These are phyloP conservation scores for Boletus pseudo-olivaceus DNA, from an alignment of 768 basidiomycete genomes.

Conservation along the genomic window DNA sequence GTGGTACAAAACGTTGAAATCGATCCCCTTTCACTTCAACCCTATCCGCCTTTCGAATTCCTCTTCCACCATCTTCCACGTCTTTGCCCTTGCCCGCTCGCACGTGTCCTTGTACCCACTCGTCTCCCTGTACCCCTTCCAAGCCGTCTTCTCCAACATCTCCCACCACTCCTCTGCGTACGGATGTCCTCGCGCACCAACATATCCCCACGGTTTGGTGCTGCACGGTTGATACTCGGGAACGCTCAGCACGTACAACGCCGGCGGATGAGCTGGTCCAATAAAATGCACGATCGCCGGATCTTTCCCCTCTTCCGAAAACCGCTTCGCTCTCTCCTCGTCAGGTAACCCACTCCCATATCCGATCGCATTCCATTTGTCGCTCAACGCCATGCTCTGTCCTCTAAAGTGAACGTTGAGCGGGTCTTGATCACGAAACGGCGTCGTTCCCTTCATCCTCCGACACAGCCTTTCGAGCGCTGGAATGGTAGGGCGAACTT, in stretches of 20 bases:
- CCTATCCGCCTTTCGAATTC: too few species aligned
- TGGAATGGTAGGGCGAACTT: conserved; percentile 25
- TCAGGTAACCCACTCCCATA: conserved; percentile 41
- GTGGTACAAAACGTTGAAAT: too few species aligned
- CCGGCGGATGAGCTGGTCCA: conserved; percentile 40
- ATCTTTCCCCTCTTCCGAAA: conserved; percentile 34
- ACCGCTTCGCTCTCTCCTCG: conserved; percentile 31
- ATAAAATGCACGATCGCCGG: conserved; percentile 52
- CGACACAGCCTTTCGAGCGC: conserved; percentile 24
- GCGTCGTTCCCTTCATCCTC: conserved; percentile 23
- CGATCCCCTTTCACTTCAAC: too few species aligned
- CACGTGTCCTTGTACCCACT: too few species aligned
- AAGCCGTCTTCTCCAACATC: background rate
- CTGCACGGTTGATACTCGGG: conserved; percentile 26
- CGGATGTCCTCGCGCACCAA: conserved; percentile 20
- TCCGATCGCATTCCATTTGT: conserved; percentile 52
- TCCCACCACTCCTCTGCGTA: background rate
- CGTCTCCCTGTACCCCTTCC: background rate
- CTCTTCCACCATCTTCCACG: too few species aligned
- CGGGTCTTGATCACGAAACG: conserved; percentile 45
- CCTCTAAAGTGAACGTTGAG: conserved; percentile 42
- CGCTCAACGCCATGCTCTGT: conserved; percentile 35
- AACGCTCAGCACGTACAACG: conserved; percentile 31
- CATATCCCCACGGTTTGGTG: conserved; percentile 54
- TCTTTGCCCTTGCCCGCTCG: too few species aligned